Evolutionary conservation across 2,329 filamentous ascomycete species (phyloP).

Genomic region (Colletotrichum incanum): DNA sequence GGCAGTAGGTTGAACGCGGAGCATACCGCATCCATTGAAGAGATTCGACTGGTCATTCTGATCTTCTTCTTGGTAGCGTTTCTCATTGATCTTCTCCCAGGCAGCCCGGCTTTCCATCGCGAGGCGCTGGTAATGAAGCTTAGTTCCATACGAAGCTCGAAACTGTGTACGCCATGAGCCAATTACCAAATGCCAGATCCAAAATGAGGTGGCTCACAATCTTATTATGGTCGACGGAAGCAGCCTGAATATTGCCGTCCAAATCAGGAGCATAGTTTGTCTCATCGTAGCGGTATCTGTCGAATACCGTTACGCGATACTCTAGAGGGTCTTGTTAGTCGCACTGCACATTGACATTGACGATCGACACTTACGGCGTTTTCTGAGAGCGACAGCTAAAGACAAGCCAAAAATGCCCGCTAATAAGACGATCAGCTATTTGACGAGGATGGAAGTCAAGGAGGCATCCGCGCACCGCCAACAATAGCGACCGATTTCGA

Average conservation of each 20-base stretch:
- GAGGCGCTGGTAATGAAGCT: constrained; percentile 48
- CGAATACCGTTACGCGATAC: constrained; percentile 46
- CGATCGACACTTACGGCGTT: constrained; percentile 40
- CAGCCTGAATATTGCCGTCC: constrained; percentile 43
- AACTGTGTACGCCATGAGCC: constrained; percentile 39
- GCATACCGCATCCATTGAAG: constrained; percentile 47
- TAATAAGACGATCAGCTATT: constrained; percentile 4
- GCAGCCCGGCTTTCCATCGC: constrained; percentile 46
- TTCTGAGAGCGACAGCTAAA: constrained; percentile 46
- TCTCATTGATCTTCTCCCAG: constrained; percentile 45
- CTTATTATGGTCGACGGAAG: constrained; percentile 49
- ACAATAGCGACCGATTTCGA: constrained; percentile 26
- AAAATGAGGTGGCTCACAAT: constrained; percentile 40
- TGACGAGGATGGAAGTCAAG: background rate
- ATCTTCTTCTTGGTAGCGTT: constrained; percentile 1
- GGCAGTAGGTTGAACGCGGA: constrained; percentile 47
- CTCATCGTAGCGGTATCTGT: constrained; percentile 45
- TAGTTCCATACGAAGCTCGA: constrained; percentile 47
- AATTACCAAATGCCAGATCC: background rate
- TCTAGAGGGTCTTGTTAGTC: background rate
- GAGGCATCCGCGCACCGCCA: constrained; percentile 2
- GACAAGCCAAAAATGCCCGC: constrained; percentile 48
- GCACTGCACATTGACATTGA: too few species aligned
- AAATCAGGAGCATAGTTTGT: constrained; percentile 44
- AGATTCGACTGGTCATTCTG: constrained; percentile 34